Conservation (phyloP, 2,329 filamentous ascomycete species). For the Ophiobolus disseminans region DNA sequence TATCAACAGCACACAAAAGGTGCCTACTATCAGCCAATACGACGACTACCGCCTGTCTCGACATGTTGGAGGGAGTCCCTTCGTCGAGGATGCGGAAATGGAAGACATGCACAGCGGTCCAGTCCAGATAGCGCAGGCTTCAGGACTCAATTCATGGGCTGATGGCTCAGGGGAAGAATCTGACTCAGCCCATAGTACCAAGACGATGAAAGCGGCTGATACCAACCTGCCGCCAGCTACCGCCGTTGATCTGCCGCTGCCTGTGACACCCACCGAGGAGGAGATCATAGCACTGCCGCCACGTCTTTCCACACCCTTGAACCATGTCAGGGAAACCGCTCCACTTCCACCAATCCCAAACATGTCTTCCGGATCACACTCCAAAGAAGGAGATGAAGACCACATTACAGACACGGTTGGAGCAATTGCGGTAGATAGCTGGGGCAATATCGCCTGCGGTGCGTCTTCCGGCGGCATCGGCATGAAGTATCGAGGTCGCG, state of each 20-base stretch:
- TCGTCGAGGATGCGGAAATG: constrained; percentile 32
- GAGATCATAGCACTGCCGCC: constrained; percentile 10
- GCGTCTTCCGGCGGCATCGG: constrained; percentile 98
- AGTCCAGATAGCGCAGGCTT: constrained; percentile 1
- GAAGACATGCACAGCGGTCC: constrained; percentile 26
- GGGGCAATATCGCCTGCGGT: constrained; percentile 87
- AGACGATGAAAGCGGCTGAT: constrained; percentile 32
- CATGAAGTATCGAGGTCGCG: constrained; percentile 93
- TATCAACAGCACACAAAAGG: constrained; percentile 53
- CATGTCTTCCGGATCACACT: constrained; percentile 1
- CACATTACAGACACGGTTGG: constrained; percentile 93
- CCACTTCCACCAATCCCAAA: constrained; percentile 9
- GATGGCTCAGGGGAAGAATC: constrained; percentile 51
- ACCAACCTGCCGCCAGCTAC: constrained; percentile 16
- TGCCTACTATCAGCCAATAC: constrained; percentile 42
- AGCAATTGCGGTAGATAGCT: constrained; percentile 87
- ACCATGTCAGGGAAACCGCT: constrained; percentile 22
- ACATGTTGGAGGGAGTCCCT: constrained; percentile 10
- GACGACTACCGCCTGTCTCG: constrained; percentile 8
- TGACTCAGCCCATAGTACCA: constrained; percentile 27
- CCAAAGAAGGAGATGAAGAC: constrained; percentile 56
- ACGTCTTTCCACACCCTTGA: constrained; percentile 16
- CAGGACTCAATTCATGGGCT: constrained; percentile 33
- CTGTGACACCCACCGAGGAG: constrained; percentile 12
- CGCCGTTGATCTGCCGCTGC: constrained; percentile 10